Base-by-base conservation (phyloP, 73 alveolate species). In the Blepharisma japonicum region DNA sequence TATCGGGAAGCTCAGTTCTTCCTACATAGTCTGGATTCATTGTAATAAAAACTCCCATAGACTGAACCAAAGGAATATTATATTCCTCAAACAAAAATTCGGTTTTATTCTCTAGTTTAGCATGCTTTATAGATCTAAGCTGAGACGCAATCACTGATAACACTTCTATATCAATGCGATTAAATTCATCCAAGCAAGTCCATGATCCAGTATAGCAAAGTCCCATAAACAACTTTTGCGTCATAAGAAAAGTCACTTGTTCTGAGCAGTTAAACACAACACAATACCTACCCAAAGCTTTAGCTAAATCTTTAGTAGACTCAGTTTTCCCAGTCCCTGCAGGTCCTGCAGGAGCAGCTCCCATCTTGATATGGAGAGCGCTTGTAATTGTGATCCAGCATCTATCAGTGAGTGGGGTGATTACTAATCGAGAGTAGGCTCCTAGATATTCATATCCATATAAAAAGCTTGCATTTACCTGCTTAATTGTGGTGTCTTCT, bases 11-110 rank as follows among this genome's bases (percentile, higher is more conserved):
- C 88, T 96, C 99, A 51, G 99, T 96, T 74, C 99, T 90, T 68
- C 99, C 99, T 71, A 98, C 99, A 92, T 96, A 96, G 68, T 99
- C 99, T 49, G 99, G 99, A 85, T 96, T 96, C 99, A 96, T 96
- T 7, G 99, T 96, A 81, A 96, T 78, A 38, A 92, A 93, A 74
- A 92, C 99, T 48, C 99, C 98, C 72, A 95, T 95, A 53, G 98
- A 81, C 6, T 94, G 89, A 77, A 95, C 95, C 79, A 97, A 86
- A 53, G 98, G 97, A 53, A 96, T 96, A 49, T 94, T 95, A 71
- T 95, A 94, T 71, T 96, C 98, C 71, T 95, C 96, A 78, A 97
- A 97, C 56, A 93, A 98, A 90, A 97, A 95, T 51, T 94, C 90
- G 81, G 94, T 95, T 45, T 83, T 82, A 55, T 94, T 90, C 68